These are phyloP conservation scores for Globisporangium lucens DNA, from an alignment of 352 stramenopile species.

Conservation along the genomic window DNA sequence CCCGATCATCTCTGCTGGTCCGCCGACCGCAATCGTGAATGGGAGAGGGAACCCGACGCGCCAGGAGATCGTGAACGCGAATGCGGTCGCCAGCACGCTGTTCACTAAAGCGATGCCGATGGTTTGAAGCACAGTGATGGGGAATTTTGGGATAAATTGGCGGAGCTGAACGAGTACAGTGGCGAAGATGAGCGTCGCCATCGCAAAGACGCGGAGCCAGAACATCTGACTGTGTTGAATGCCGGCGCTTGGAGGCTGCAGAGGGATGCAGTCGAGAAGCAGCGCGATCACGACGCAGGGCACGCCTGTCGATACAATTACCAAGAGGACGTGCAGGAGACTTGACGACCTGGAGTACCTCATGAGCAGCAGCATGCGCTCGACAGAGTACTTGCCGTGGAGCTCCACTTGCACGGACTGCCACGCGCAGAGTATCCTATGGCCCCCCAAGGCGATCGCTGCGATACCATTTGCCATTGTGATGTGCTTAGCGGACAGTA, in stretches of 20 bases:
- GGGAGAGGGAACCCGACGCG: not conserved
- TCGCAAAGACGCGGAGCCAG: not conserved
- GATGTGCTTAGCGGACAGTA: too few species aligned
- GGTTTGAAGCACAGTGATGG: not conserved
- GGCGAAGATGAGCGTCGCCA: not conserved
- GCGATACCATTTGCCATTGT: too few species aligned
- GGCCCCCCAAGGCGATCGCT: not conserved
- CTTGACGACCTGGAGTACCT: not conserved
- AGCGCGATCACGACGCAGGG: not conserved
- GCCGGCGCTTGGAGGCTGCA: not conserved
- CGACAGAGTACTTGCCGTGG: conserved; percentile 1
- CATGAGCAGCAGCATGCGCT: conserved; percentile 8
- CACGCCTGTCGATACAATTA: not conserved
- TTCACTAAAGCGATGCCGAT: not conserved
- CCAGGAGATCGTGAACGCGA: conserved; percentile 6
- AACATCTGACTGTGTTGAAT: not conserved
- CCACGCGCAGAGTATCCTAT: not conserved
- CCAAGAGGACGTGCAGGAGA: not conserved
- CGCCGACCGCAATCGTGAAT: not conserved
- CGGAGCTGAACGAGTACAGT: not conserved
- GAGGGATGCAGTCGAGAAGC: conserved; percentile 7
- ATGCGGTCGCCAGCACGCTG: not conserved
- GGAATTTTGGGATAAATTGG: not conserved
- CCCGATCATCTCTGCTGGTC: not conserved
- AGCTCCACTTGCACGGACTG: conserved; percentile 10